Evolutionary conservation across 148 eudicot genomes (phyloP).

Genomic region (Limonium bicolor): DNA sequence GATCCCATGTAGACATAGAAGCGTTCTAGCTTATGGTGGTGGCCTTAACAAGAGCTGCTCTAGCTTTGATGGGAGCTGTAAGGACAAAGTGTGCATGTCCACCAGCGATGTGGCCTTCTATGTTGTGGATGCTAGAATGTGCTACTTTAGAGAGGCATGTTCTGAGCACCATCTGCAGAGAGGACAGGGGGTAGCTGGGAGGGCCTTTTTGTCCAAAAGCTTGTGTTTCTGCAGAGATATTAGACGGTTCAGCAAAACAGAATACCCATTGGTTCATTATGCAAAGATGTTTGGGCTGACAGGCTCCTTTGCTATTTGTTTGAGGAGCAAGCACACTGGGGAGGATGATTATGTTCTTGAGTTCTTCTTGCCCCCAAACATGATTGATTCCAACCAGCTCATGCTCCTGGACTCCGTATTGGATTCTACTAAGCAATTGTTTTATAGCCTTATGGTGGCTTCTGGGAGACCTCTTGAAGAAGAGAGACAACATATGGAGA

Average conservation of each 20-base stretch:
- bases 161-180: conserved; percentile 86
- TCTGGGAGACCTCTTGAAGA: conserved; percentile 65
- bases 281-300: conserved; percentile 78
- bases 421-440: conserved; percentile 43
- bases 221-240: conserved; percentile 67
- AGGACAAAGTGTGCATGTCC: conserved; percentile 91
- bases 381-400: conserved; percentile 33
- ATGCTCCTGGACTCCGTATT: conserved; percentile 46
- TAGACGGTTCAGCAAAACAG: conserved; percentile 52
- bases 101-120: conserved; percentile 84
- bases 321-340: conserved; percentile 65
- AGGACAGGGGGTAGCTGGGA: conserved; percentile 93
- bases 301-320: conserved; percentile 72
- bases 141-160: conserved; percentile 96
- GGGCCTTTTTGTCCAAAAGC: conserved; percentile 51
- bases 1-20: conserved; percentile 87
- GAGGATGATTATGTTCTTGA: conserved; percentile 83
- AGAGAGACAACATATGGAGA: conserved; percentile 41
- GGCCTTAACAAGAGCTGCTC: conserved; percentile 77
- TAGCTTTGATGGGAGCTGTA: conserved; percentile 87
- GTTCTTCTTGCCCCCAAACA: conserved; percentile 59
- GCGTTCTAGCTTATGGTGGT: conserved; percentile 71
- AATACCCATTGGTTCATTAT: conserved; percentile 90
- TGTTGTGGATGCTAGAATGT: conserved; percentile 77
- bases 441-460: conserved; percentile 60